Conservation (phyloP, 140 eudicot genomes). For the Bidens hawaiensis region DNA sequence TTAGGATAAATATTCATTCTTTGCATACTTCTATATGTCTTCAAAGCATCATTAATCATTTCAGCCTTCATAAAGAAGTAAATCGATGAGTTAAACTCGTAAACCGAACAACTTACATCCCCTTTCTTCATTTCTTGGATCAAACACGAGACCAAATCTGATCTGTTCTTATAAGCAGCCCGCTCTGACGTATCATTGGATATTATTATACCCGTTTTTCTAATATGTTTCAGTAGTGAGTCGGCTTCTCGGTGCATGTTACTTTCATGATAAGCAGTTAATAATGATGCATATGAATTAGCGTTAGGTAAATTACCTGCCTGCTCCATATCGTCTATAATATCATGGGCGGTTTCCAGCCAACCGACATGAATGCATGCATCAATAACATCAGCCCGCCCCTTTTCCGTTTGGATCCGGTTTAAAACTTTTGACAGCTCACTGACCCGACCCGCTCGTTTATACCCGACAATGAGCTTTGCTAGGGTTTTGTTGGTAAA, state of each 20-base stretch:
- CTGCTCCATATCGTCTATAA: slow-evolving; percentile 61
- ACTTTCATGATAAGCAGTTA: slow-evolving; percentile 49
- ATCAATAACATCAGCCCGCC: slow-evolving; percentile 40
- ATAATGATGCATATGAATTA: slow-evolving; percentile 38
- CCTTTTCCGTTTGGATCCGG: slow-evolving; percentile 30
- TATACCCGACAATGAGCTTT: slow-evolving; percentile 50
- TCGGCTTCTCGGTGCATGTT: slow-evolving; percentile 69
- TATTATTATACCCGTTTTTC: slow-evolving; percentile 37
- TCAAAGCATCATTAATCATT: slow-evolving; percentile 74
- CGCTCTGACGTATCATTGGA: slow-evolving; percentile 2
- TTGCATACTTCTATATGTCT: slow-evolving; percentile 72
- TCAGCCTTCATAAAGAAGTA: slow-evolving; percentile 86
- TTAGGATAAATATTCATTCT: slow-evolving; percentile 54
- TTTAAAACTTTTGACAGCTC: slow-evolving; percentile 56
- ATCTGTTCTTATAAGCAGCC: slow-evolving; percentile 13
- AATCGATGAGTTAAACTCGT: slow-evolving; percentile 65
- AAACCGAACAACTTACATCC: slow-evolving; percentile 25
- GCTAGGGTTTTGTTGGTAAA: slow-evolving; percentile 62
- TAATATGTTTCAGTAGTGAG: slow-evolving; percentile 42
- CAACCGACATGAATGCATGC: slow-evolving; percentile 80
- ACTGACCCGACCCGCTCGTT: slow-evolving; percentile 41
- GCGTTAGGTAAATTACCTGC: slow-evolving; percentile 26
- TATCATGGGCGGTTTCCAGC: slow-evolving; percentile 89
- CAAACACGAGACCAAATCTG: slow-evolving; percentile 42
- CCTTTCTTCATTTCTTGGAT: slow-evolving; percentile 38